Base-by-base conservation (phyloP, 495 filamentous ascomycete species). In the Cryomyces antarcticus region DNA sequence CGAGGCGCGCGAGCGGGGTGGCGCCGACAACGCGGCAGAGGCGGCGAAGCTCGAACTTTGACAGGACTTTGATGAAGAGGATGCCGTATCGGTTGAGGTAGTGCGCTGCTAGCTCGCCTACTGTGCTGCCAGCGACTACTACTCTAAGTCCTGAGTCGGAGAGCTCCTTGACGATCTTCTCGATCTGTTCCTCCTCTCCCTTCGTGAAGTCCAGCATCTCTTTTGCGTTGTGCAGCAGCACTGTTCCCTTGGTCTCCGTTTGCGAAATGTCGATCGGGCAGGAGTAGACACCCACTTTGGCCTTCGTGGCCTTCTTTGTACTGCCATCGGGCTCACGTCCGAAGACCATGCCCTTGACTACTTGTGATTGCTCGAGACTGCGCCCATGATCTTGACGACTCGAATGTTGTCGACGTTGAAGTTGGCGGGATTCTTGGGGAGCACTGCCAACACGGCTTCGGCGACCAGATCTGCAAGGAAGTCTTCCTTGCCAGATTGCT, bases 321-420 rank as follows among this genome's bases (percentile, higher is more conserved):
- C 71, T 56, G 42, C 60, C 88, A 56, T 95, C 77, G 10, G 92
- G 92, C 55, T 93, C 83, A 46, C 89, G 73, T 46, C 80, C 75
- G 58, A 99, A 95, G 29, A 99, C 92, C 92, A 99, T 99, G 52
- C 92, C 92, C 69, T 81, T 94, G 31, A 99, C 80, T 24, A 99
- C 89, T 47, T 75, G 75, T 55, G 82, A 89, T 62, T 96, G 87
- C 55, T 84, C 82, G 55, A 96, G 68, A 57, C 77, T 82, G 46
- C 92, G 49, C 92, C 92, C 92, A 99, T 95, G 52, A 99, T 96
- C 69, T 99, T 99, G 45, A 99, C 92, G 46, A 99, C 92, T 40
- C 92, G 84, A 49, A 99, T 77, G 57, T 96, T 99, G 68, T 99
- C 92, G 50, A 99, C 92, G 63, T 96, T 99, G 69, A 99, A 99